These are phyloP conservation scores for Aspergillus sergii DNA, from an alignment of 2,329 filamentous ascomycete species.

Conservation along the genomic window DNA sequence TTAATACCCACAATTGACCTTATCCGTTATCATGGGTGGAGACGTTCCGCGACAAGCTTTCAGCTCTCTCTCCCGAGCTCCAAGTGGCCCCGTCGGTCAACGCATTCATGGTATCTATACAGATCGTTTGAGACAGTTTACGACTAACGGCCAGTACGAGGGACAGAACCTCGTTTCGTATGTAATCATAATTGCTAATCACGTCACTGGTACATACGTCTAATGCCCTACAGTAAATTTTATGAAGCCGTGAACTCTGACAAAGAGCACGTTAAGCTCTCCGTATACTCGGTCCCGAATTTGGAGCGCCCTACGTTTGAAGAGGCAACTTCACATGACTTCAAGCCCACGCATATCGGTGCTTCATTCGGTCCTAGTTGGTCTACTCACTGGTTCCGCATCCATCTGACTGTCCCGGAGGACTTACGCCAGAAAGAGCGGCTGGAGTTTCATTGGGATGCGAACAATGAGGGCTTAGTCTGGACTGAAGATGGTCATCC, in stretches of 20 bases:
- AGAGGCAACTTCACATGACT: conserved; percentile 76
- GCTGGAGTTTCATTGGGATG: conserved; percentile 96
- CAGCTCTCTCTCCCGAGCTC: conserved; percentile 53
- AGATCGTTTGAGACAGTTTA: conserved; percentile 80
- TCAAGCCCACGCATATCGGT: conserved; percentile 73
- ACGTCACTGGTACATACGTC: not conserved
- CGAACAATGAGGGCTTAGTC: conserved; percentile 89
- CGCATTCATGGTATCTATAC: conserved; percentile 84
- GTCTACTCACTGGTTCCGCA: conserved; percentile 97
- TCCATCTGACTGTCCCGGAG: conserved; percentile 75
- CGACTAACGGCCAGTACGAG: conserved; percentile 75
- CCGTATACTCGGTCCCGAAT: conserved; percentile 80
- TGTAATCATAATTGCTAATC: conserved; percentile 30
- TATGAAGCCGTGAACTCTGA: conserved; percentile 69
- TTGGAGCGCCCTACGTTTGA: conserved; percentile 81
- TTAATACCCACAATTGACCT: conserved; percentile 1
- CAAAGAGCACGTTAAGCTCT: conserved; percentile 77
- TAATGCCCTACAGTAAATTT: conserved; percentile 61
- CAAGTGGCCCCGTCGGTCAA: conserved; percentile 65
- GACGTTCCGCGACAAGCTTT: conserved; percentile 33
- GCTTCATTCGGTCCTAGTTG: conserved; percentile 88
- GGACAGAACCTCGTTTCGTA: conserved; percentile 73
- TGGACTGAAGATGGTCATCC: conserved; percentile 91
- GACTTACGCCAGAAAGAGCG: conserved; percentile 74
- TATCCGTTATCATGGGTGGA: conserved; percentile 26